Base-by-base conservation (phyloP, 225 moss, liverwort and hornwort genomes). In the Pseudoscleropodium purum region DNA sequence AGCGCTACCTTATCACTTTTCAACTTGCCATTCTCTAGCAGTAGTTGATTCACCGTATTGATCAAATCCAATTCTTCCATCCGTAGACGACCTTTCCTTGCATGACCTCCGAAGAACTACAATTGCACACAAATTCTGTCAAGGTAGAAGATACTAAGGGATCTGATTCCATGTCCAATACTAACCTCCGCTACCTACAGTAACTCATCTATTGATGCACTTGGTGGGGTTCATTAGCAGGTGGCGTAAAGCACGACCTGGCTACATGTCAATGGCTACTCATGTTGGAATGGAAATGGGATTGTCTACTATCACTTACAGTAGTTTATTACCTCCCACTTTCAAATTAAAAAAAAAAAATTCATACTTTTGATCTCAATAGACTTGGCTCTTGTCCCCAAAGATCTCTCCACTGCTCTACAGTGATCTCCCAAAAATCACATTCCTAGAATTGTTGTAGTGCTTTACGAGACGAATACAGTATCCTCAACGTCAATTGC, bases 21-120 rank as follows among this genome's bases (percentile, higher is more conserved):
- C 63, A 98, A 87, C 89, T 97, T 97, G 83, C 91, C 95, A 87
- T 97, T 98, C 80, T 98, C 96, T 64, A 95, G 39, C 74, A 98
- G 85, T 12, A 98, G 91, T 78, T 97, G 98, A 88, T 98, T 98
- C 92, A 98, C 97, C 31, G 98, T 97, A 90, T 96, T 98, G 90
- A 98, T 96, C 68, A 98, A 92, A 91, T 98, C 95, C 96, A 96
- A 92, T 91, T 96, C 96, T 79, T 98, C 96, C 84, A 95, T 93
- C 20, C 97, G 95, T 41, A 96, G 93, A 34, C 97, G 93, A 39
- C 97, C 96, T 93, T 93, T 97, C 88, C 98, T 90, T 82, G 94
- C 93, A 77, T 96, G 96, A 68, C 98, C 93, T 64, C 97, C 94
- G 72, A 98, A 91, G 90, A 98, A 98, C 98, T 98, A 86, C 87